Percentiles rank a stretch among this genome's conserved stretches.
Conservation (phyloP, 225 moss, liverwort and hornwort species). For the Sphagnum tenellum region DNA sequence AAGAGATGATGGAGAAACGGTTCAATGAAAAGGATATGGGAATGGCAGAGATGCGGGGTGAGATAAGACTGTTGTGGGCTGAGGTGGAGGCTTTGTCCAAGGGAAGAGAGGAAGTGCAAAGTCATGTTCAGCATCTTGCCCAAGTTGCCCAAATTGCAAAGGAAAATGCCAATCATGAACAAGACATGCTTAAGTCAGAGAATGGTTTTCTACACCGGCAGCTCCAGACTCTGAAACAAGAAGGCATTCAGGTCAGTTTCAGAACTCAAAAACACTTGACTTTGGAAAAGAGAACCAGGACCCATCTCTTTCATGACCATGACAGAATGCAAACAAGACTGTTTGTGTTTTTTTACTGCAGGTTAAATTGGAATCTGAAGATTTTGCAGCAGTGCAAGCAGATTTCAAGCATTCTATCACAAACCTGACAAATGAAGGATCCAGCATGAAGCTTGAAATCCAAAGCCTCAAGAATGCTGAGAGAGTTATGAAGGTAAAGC, state of each 20-base stretch:
- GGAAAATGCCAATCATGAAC: constrained; percentile 13
- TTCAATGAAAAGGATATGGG: constrained; percentile 31
- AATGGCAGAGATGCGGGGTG: constrained; percentile 56
- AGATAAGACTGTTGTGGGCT: constrained; percentile 65
- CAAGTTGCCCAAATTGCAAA: constrained; percentile 28
- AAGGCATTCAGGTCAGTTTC: constrained; percentile 13
- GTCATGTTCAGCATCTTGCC: constrained; percentile 20
- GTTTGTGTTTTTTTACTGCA: background rate
- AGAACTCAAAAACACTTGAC: too few relatives aligned
- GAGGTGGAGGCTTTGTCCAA: constrained; percentile 46
- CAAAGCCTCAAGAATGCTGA: constrained; percentile 37
- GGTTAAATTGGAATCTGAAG: constrained; percentile 22
- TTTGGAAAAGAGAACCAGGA: too few relatives aligned
- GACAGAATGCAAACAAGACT: too few relatives aligned
- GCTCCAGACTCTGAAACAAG: constrained; percentile 15
- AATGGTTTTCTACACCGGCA: constrained; percentile 10
- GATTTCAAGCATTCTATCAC: constrained; percentile 31
- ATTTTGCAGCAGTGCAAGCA: constrained; percentile 22
- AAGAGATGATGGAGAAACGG: constrained; percentile 33
- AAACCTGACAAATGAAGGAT: constrained; percentile 43
- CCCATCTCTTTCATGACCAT: too few relatives aligned
- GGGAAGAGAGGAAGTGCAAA: constrained; percentile 47
- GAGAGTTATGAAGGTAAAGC: constrained; percentile 17
- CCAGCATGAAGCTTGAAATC: constrained; percentile 41
- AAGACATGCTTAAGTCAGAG: constrained; percentile 10